Evolutionary conservation across 2,329 filamentous ascomycete genomes (phyloP), one percentile per base, ranked within the genome.

Genomic region (Claviceps digitariae): DNA sequence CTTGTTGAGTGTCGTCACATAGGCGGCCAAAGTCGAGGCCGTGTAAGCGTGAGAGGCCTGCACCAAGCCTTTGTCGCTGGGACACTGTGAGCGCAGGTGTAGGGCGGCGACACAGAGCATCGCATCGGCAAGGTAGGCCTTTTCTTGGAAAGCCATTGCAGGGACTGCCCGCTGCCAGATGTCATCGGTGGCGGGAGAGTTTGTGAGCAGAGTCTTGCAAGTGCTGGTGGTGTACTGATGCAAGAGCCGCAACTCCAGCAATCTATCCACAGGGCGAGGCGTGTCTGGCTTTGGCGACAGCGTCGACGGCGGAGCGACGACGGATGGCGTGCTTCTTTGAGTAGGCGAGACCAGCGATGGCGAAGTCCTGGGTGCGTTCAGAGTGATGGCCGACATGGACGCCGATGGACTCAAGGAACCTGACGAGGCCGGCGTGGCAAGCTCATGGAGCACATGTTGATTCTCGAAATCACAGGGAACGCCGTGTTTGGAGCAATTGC

Each of bases 401-500:
- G 64, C 56, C 25, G 63, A 12, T 12, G 54, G 54, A 31, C 48
- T 54, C 29, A 20, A 25, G 12, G 52, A 29, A 21, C n/a, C 48
- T 17, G 41, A 50, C 25, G 66, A 67, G 17, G 71, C 64, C 47
- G 68, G 63, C 2, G 70, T 59, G 27, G 67, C 61, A 46, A 77
- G 67, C 47, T 75, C 70, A 52, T 74, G 70, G 54, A 72, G 64
- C 54, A 74, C 65, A 38, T 72, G 66, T 9, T 75, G 73, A 57
- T 73, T 72, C 59, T 82, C 78, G 61, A 84, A 85, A 64, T 85
- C 82, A 67, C 82, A 85, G 36, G 71, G 64, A 40, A 84, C 82
- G 59, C 81, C 82, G 66, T 85, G 82, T 61, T 84, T 85, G 53
- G 74, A 68, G 67, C 82, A 85, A 66, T 84, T 84, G 56, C 80